Evolutionary conservation across 495 filamentous ascomycete species (phyloP), one percentile per base, ranked within the genome.

Genomic region (Trichoderma orchidacearum): DNA sequence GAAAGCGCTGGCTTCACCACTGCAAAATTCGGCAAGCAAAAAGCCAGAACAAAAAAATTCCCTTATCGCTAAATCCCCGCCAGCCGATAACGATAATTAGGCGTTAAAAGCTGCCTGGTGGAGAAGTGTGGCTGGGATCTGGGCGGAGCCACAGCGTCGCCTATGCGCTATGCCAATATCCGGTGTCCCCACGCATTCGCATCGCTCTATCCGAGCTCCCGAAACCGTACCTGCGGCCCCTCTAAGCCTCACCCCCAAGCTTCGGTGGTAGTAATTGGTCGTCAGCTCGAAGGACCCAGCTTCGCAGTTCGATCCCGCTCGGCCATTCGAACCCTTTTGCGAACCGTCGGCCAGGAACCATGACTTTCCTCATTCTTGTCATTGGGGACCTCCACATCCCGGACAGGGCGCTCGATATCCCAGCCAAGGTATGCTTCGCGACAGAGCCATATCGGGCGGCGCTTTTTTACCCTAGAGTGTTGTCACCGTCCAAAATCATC

Each of bases 381-480:
- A 87, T 95, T 60, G 90, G 90, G 69, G 90, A 96, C 75, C 80
- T 96, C 53, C 92, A 95, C 77, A 95, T 96, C 68, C 90, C 90
- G 59, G 90, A 96, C 72, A 75, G 90, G 72, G 90, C 90, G 35
- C 63, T 76, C 27, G 90, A 92, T 66, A 89, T 93, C 64, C 89
- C 90, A 35, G 76, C 85, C 64, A 92, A 93, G 80, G 89, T 90
- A 77, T 29, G 48, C 41, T 15, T 30, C 23, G 9, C 13, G 53
- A n/a, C 8, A 11, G 17, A 32, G 30, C 15, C 21, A n/a, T n/a
- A n/a, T n/a, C n/a, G n/a, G n/a, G n/a, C 18, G 0, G 41, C 21
- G 6, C 12, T 11, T 9, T 27, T 27, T 25, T 48, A 48, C 41
- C 41, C 41, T 48, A 13, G 41, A 48, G n/a, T 53, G 28, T 30